phyloP scores from a whole-genome alignment of 495 filamentous ascomycete species.

The Xeromyces bisporus region DNA sequence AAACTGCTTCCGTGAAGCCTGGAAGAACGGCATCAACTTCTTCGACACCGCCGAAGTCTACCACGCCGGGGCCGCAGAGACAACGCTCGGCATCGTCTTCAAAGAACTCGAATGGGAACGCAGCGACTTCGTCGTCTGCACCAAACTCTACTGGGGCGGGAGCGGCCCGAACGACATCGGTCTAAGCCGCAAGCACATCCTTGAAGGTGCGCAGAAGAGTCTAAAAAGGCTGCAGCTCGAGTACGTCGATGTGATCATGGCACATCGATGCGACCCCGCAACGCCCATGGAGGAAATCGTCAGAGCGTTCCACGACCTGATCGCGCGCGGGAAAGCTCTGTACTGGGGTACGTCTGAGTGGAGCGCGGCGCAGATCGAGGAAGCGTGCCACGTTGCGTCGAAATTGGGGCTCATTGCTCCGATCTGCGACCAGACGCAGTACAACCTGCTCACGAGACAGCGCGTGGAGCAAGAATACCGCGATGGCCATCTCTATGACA shows the following conservation, averaged over 20 bases:
- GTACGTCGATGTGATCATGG: constrained; percentile 64
- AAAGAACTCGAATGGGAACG: constrained; percentile 47
- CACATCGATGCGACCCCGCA: constrained; percentile 64
- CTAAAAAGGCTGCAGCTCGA: constrained; percentile 54
- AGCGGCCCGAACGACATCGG: constrained; percentile 45
- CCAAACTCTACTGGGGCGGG: constrained; percentile 38
- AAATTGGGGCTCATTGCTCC: constrained; percentile 63
- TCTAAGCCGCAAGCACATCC: constrained; percentile 66
- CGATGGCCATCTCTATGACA: constrained; percentile 44
- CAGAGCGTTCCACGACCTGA: constrained; percentile 66
- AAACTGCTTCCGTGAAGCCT: constrained; percentile 58
- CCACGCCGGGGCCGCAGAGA: constrained; percentile 21
- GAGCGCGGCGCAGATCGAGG: constrained; percentile 62
- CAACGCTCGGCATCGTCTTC: constrained; percentile 43
- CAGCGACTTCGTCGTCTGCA: constrained; percentile 69
- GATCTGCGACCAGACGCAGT: constrained; percentile 69
- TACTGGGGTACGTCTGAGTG: constrained; percentile 91
- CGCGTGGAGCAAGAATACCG: constrained; percentile 63
- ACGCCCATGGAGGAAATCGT: constrained; percentile 83
- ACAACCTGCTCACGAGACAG: constrained; percentile 57
- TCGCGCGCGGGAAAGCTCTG: constrained; percentile 60
- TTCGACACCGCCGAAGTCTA: constrained; percentile 36
- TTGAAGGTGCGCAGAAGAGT: constrained; percentile 50
- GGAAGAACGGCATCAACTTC: constrained; percentile 61
- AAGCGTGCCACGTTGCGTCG: constrained; percentile 60